Base-by-base conservation (phyloP, 2,329 filamentous ascomycete genomes). In the Trichophyton simii region DNA sequence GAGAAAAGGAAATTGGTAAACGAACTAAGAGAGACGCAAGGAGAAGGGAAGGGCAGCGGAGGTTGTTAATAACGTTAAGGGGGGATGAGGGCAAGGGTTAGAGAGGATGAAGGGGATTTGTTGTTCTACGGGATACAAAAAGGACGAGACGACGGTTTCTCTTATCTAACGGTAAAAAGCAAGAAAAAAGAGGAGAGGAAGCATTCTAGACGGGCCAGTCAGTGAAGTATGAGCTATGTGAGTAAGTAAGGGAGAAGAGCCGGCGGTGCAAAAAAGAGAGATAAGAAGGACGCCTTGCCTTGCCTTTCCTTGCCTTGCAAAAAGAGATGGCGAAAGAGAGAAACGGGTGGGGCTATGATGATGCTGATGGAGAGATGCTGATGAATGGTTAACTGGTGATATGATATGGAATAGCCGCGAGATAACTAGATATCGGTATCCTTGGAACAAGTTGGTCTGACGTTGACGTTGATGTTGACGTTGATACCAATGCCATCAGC, bases 181-280 rank as follows among this genome's bases (percentile, higher is more conserved):
- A 34, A 46, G 18, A 59, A 48, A 38, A 59, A 48, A 22, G 25
- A 48, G 38, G 46, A 48, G 48, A 57, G 4, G 36, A 58, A 61
- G 61, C 61, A 65, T 64, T 63, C 60, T 64, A 50, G 38, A 18
- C 44, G 57, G 6, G 54, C n/a, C 15, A 9, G 34, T 13, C 34
- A 38, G 9, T 13, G 34, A 7, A 38, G 34, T 38, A 38, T 38
- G 7, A 38, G 11, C 9, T 38, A 46, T 38, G 25, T n/a, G n/a
- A 15, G 28, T 18, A 25, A 34, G 50, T 25, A 31, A 7, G 28
- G 28, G 25, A 25, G 28, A 54, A 6, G 3, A 22, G 9, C 48
- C 31, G 22, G 48, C 48, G n/a, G 28, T 54, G n/a, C 11, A 54
- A 31, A n/a, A n/a, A 20, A 6, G 41, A 44, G 41, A 44, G 15